Evolutionary conservation across 73 alveolate species (phyloP), one percentile per base, ranked within the genome.

Genomic region (Paramecium caudatum): DNA sequence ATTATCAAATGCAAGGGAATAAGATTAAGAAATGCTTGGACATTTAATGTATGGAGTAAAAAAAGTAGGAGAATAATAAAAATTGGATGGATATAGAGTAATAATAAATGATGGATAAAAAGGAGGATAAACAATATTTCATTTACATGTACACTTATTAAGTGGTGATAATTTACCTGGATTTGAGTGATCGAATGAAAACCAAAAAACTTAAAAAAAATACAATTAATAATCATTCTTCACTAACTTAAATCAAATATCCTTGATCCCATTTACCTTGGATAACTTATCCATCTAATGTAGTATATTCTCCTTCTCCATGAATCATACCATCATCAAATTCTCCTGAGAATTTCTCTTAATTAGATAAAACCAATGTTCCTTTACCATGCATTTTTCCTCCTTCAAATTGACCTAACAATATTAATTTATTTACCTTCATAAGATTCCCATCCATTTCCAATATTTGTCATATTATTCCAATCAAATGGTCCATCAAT

Each of bases 31-130:
- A 7, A 83, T 93, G 41, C 70, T 97, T 68, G 99, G 99, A 46
- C 95, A 96, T 85, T 83, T 97, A 83, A 90, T 97, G 91, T 45
- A 70, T 23, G 94, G 95, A 12, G 98, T 95, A 8, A 80, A 94
- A 61, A 82, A 92, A 32, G 95, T 95, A 41, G 98, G 97, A 43
- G 90, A 84, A 36, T 91, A 97, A 74, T 93, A 91, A 91, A 94
- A 92, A 86, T 96, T 94, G 37, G 94, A 97, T 17, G 99, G 99
- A 23, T 97, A 90, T 90, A 97, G 99, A 94, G 91, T 96, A 30
- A 97, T 97, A 50, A 91, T 97, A 46, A 97, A 96, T 93, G 95
- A 97, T 91, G 98, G 98, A 63, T 91, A 85, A 82, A 92, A 94
- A 85, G 98, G 99, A 62, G 90, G 82, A 10, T 96, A 96, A 82